Base-by-base conservation (phyloP, 108 stramenopile species). In the Halocafeteria seosinensis region DNA sequence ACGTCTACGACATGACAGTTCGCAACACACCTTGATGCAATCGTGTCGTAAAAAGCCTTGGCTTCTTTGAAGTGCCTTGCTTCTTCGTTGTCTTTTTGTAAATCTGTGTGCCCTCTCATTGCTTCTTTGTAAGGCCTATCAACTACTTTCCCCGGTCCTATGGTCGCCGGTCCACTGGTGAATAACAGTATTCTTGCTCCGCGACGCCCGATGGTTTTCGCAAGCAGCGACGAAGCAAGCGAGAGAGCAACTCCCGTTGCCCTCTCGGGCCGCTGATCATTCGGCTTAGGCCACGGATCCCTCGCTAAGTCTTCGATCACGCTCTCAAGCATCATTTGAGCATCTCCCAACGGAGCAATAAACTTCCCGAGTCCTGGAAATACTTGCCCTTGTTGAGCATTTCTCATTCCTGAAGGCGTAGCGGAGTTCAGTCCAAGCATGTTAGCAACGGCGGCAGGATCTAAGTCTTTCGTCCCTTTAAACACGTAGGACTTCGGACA, bases 111-210 rank as follows among this genome's bases (percentile, higher is more conserved):
- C 50, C 76, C 80, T 12, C 94, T 69, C 78, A 96, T 89, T 71
- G 90, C 86, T 66, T 88, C 89, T 57, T 85, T 85, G 71, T 89
- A 85, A 50, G 79, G 64, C 51, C 87, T 77, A 1, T 74, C 79
- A 11, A 95, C 96, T 51, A 98, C 80, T 33, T 76, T 76, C 24
- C 96, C 96, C 1, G 91, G 92, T 6, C 96, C 96, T 32, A 81
- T 77, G n/a, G 93, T 98, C 65, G 89, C 86, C 4, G 96, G 96
- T 35, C 96, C 96, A 6, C 87, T 84, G 28, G 87, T 84, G 71
- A 98, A 98, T 37, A 94, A 78, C 92, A 98, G 90, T 50, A 98
- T 71, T 25, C 97, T 76, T 0, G 87, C 88, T 11, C 91, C 94
- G 1, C 82, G 78, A 26, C 89, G 85, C 50, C 90, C 90, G 68